phyloP scores from a whole-genome alignment of 495 filamentous ascomycete species.

The Thermochaetoides thermophila region DNA sequence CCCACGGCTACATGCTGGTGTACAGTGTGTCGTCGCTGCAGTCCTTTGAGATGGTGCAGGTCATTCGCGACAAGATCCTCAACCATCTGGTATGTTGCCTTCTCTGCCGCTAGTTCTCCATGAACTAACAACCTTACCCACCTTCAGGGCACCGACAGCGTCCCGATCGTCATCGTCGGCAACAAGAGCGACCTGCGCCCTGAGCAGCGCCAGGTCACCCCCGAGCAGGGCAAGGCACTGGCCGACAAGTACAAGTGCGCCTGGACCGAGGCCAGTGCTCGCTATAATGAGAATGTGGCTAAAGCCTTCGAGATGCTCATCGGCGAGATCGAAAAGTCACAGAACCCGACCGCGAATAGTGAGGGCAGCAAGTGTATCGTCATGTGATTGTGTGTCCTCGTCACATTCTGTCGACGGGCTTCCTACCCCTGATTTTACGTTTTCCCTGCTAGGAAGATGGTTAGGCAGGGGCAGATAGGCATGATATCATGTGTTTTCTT shows the following conservation, averaged over 20 bases:
- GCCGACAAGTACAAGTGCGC: slow-evolving; percentile 79
- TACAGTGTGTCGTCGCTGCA: slow-evolving; percentile 88
- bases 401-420: too few relatives aligned
- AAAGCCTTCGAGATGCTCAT: slow-evolving; percentile 94
- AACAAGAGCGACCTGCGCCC: slow-evolving; percentile 92
- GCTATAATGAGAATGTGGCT: slow-evolving; percentile 82
- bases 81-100: slow-evolving; percentile 63
- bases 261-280: slow-evolving; percentile 87
- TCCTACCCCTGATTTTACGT: too few relatives aligned
- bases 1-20: slow-evolving; percentile 97
- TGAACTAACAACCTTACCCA: background rate
- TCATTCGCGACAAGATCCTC: slow-evolving; percentile 92
- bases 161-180: slow-evolving; percentile 85
- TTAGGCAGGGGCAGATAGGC: too few relatives aligned
- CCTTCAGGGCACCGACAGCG: slow-evolving; percentile 71
- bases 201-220: slow-evolving; percentile 81
- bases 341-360: slow-evolving; percentile 74
- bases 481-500: too few relatives aligned
- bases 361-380: slow-evolving; percentile 65
- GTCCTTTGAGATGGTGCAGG: slow-evolving; percentile 91
- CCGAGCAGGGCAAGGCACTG: slow-evolving; percentile 67
- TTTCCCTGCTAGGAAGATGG: too few relatives aligned
- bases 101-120: background rate
- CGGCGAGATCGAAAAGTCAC: slow-evolving; percentile 82
- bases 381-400: too few relatives aligned